phyloP scores from a whole-genome alignment of 441 rosid species.

The Viola pubescens region DNA sequence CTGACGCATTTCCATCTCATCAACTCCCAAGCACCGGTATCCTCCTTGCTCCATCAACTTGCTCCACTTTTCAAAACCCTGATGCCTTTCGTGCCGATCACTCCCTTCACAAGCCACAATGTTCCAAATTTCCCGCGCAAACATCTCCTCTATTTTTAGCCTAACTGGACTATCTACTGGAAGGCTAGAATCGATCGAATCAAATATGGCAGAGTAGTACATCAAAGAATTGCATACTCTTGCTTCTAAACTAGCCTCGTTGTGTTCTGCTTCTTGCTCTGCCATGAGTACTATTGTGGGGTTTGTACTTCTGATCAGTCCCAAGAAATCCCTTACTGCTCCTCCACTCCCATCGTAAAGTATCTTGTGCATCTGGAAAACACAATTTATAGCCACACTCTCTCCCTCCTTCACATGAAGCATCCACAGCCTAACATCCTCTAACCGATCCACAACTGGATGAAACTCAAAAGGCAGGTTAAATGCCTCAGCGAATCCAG shows the following conservation, averaged over 20 bases:
- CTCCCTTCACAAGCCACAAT: conserved; percentile 89
- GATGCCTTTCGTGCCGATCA: conserved; percentile 74
- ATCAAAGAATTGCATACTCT: conserved; percentile 64
- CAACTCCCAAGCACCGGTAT: conserved; percentile 46
- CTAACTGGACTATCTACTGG: conserved; percentile 58
- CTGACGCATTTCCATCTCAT: conserved; percentile 75
- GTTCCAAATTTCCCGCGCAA: conserved; percentile 71
- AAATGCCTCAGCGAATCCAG: conserved; percentile 73
- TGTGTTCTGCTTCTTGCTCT: conserved; percentile 80
- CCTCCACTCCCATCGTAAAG: conserved; percentile 63
- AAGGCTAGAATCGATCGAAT: conserved; percentile 56
- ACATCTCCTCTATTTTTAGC: conserved; percentile 77
- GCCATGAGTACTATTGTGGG: conserved; percentile 54
- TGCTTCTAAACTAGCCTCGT: conserved; percentile 39
- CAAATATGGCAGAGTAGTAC: conserved; percentile 74
- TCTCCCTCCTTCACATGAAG: conserved; percentile 92
- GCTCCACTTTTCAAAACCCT: conserved; percentile 61
- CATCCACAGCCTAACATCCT: conserved; percentile 98
- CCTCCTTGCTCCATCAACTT: conserved; percentile 74
- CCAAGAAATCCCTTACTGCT: conserved; percentile 61
- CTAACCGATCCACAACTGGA: conserved; percentile 87
- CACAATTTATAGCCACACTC: conserved; percentile 68
- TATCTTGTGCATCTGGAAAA: conserved; percentile 75
- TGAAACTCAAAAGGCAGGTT: conserved; percentile 87
- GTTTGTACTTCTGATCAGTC: conserved; percentile 72